These are phyloP conservation scores for Aspergillus quadrilineatus DNA, from an alignment of 2,329 filamentous ascomycete genomes.

Conservation along the genomic window DNA sequence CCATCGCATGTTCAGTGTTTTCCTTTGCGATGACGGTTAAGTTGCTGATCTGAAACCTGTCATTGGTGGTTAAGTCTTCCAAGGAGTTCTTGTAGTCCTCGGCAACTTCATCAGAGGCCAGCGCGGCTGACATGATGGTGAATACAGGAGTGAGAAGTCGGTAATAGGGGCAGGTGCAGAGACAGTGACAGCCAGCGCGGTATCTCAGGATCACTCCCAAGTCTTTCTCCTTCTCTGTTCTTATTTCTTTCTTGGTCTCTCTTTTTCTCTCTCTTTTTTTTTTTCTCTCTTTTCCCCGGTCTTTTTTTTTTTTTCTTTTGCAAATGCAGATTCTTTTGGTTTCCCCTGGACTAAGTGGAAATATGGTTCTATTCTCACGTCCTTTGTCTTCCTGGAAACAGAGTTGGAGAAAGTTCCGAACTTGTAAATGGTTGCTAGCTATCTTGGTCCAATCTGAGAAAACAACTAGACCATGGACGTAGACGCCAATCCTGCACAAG, in stretches of 20 bases:
- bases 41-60: slow-evolving; percentile 94
- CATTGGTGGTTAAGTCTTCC: slow-evolving; percentile 86
- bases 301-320: slow-evolving; percentile 20
- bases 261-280: slow-evolving; percentile 15
- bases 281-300: slow-evolving; percentile 15
- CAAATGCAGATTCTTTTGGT: slow-evolving; percentile 9
- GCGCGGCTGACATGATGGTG: slow-evolving; percentile 62
- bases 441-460: slow-evolving; percentile 41
- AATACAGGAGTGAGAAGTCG: slow-evolving; percentile 17
- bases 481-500: slow-evolving; percentile 30
- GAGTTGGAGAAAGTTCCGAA: slow-evolving; percentile 39
- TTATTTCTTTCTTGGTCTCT: slow-evolving; percentile 13
- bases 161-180: background rate
- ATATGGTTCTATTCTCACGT: slow-evolving; percentile 22
- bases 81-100: slow-evolving; percentile 92
- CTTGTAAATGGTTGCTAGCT: slow-evolving; percentile 50
- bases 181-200: background rate
- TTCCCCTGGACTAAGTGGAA: slow-evolving; percentile 21
- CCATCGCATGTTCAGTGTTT: slow-evolving; percentile 91
- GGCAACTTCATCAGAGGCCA: slow-evolving; percentile 77
- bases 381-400: slow-evolving; percentile 32
- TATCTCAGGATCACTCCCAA: background rate
- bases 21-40: slow-evolving; percentile 96
- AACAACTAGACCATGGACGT: slow-evolving; percentile 35
- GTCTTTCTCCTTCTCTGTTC: slow-evolving; percentile 11